phyloP scores from a whole-genome alignment of 495 filamentous ascomycete genomes.

The Gamarada debralockiae region DNA sequence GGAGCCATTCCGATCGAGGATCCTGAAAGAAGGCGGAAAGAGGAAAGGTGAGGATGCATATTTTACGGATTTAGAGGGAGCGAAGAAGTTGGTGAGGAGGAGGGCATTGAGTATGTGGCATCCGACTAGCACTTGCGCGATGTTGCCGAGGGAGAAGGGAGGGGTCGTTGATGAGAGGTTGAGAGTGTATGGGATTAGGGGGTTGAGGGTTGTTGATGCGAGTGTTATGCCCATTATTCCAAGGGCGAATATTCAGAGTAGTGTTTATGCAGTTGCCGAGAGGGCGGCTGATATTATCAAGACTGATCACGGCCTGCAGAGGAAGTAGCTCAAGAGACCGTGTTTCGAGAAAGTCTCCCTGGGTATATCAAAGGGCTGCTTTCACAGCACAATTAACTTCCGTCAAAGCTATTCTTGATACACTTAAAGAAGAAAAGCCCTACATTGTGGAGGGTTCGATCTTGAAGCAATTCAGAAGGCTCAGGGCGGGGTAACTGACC shows the following conservation, averaged over 20 bases:
- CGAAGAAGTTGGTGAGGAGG: conserved; percentile 27
- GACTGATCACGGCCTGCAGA: conserved; percentile 36
- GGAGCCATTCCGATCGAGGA: too few relatives aligned
- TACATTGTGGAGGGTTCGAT: too few relatives aligned
- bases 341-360: too few relatives aligned
- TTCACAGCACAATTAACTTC: too few relatives aligned
- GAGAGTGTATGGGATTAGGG: conserved; percentile 48
- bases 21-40: conserved; percentile 33
- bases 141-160: conserved; percentile 27
- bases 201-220: too few relatives aligned
- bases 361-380: too few relatives aligned
- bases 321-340: too few relatives aligned
- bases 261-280: conserved; percentile 56
- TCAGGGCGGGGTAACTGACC: too few relatives aligned
- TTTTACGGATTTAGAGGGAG: conserved; percentile 23
- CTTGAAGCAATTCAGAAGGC: too few relatives aligned
- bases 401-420: too few relatives aligned
- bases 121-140: conserved; percentile 24
- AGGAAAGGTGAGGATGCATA: conserved; percentile 11
- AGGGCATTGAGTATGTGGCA: conserved; percentile 32
- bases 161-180: conserved; percentile 49
- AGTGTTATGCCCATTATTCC: conserved; percentile 53
- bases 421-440: too few relatives aligned
- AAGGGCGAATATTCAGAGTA: conserved; percentile 48
- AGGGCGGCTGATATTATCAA: conserved; percentile 56